These are phyloP conservation scores for Paraphoma chrysanthemicola DNA, from an alignment of 2,329 filamentous ascomycete genomes.

Conservation along the genomic window DNA sequence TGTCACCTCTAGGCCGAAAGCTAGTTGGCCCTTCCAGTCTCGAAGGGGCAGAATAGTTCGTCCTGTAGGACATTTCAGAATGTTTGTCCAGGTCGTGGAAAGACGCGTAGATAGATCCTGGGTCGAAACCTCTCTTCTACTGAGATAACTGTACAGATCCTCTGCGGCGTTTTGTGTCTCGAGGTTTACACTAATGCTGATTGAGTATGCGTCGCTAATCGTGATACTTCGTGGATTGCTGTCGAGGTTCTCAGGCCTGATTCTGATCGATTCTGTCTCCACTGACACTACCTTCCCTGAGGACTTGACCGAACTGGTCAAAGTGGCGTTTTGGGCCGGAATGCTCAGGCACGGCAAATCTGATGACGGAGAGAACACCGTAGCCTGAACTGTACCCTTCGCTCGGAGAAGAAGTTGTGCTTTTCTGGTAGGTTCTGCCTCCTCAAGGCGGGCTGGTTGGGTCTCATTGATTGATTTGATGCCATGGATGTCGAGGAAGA, in stretches of 20 bases:
- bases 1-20: conserved; percentile 26
- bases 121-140: conserved; percentile 4
- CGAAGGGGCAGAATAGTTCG: conserved; percentile 15
- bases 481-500: conserved; percentile 22
- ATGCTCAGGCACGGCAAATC: not conserved
- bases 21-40: conserved; percentile 16
- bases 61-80: conserved; percentile 31
- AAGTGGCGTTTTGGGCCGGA: conserved; percentile 2
- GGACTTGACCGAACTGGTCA: conserved; percentile 8
- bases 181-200: conserved; percentile 31
- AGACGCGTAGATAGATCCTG: conserved; percentile 18
- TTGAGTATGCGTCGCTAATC: conserved; percentile 7
- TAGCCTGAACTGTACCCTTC: conserved; percentile 7
- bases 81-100: conserved; percentile 32
- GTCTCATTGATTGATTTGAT: conserved; percentile 10
- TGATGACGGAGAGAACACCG: conserved; percentile 8
- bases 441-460: not conserved
- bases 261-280: conserved; percentile 17
- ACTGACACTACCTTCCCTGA: conserved; percentile 3
- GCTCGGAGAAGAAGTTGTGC: conserved; percentile 8
- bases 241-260: conserved; percentile 23
- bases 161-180: conserved; percentile 20
- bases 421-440: conserved; percentile 2
- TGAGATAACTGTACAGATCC: conserved; percentile 33
- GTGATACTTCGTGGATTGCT: not conserved